These are phyloP conservation scores for Perkinsus olseni DNA, from an alignment of 169 alveolate genomes.

Conservation along the genomic window DNA sequence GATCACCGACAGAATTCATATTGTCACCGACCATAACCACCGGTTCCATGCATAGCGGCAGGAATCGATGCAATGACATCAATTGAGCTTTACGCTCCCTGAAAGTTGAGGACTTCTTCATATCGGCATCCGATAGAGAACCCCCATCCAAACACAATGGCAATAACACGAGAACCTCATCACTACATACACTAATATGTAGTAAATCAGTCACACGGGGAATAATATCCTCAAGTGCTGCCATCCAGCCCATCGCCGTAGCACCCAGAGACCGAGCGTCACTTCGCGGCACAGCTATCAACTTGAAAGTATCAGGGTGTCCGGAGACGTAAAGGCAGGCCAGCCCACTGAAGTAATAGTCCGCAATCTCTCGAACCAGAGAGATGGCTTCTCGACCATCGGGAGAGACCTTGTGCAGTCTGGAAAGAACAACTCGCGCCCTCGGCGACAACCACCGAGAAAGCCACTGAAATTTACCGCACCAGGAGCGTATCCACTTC, in stretches of 20 bases:
- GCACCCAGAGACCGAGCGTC: background rate
- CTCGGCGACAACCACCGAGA: background rate
- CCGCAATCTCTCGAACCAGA: background rate
- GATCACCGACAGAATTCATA: background rate
- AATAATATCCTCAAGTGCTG: background rate
- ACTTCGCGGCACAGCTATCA: background rate
- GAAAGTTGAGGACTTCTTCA: background rate
- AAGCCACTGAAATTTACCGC: background rate
- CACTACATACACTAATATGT: background rate
- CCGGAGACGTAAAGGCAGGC: background rate
- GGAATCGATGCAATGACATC: background rate
- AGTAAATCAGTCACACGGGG: background rate
- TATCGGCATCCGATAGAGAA: background rate
- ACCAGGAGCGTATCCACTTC: background rate
- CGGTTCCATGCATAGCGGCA: background rate
- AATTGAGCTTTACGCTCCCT: background rate
- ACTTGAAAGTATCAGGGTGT: background rate
- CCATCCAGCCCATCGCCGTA: background rate
- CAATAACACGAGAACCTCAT: background rate
- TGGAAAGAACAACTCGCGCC: background rate
- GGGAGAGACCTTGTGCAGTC: background rate
- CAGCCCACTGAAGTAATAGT: background rate
- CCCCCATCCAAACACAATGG: background rate
- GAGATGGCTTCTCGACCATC: background rate
- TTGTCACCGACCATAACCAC: background rate